Conservation (phyloP, 495 filamentous ascomycete species). For the Articulospora tetracladia region DNA sequence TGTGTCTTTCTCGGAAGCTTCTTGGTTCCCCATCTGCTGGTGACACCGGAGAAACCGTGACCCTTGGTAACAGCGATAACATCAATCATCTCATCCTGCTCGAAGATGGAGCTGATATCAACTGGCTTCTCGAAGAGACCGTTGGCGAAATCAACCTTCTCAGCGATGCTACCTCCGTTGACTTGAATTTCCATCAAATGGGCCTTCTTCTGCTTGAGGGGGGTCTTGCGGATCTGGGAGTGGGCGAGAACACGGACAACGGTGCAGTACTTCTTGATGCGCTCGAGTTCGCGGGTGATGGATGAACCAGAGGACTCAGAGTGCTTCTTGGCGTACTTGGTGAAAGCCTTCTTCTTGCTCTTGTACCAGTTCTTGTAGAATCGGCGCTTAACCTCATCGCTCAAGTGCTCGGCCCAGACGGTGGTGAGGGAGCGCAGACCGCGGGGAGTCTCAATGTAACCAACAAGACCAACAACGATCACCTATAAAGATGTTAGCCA, state of each 20-base stretch:
- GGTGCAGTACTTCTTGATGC: conserved; percentile 99
- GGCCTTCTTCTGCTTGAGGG: conserved; percentile 99
- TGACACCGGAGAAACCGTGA: conserved; percentile 97
- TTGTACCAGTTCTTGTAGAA: conserved; percentile 99
- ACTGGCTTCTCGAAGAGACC: conserved; percentile 98
- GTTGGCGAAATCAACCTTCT: conserved; percentile 95
- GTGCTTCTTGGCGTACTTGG: conserved; percentile 99
- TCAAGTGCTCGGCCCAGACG: conserved; percentile 98
- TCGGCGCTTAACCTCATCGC: conserved; percentile 96
- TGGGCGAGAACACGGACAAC: conserved; percentile 99
- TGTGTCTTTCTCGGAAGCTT: conserved; percentile 99
- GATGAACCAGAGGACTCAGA: conserved; percentile 83
- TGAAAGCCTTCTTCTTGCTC: conserved; percentile 99
- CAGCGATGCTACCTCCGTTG: conserved; percentile 90
- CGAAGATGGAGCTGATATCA: conserved; percentile 89
- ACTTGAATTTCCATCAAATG: conserved; percentile 99
- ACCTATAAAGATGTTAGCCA: conserved; percentile 74
- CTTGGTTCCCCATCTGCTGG: conserved; percentile 98
- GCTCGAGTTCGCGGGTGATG: conserved; percentile 94
- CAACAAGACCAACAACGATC: conserved; percentile 98
- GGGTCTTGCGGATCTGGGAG: conserved; percentile 98
- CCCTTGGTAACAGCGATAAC: conserved; percentile 99
- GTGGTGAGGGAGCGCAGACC: conserved; percentile 99
- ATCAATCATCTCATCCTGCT: conserved; percentile 99
- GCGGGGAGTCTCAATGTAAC: conserved; percentile 99